These are phyloP conservation scores for Elongisporangium prolatum DNA, from an alignment of 352 stramenopile genomes.

Conservation along the genomic window DNA sequence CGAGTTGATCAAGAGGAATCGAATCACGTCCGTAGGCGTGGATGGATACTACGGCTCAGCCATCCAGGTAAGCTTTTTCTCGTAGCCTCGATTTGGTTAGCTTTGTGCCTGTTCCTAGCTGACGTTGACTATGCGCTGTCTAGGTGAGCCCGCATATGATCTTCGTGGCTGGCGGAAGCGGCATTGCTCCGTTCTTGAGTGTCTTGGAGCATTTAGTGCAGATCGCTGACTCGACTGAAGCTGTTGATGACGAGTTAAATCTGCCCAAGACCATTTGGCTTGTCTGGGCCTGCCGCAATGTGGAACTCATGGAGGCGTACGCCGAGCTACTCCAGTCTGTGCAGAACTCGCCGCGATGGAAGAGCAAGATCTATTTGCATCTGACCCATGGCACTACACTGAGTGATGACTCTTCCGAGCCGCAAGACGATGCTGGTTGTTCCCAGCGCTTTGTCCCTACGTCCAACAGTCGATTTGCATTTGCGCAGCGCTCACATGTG, in stretches of 20 bases:
- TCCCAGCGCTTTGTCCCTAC: constrained; percentile 30
- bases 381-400: constrained; percentile 17
- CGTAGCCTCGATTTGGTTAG: background rate
- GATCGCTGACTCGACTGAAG: constrained; percentile 16
- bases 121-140: background rate
- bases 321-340: constrained; percentile 39
- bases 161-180: constrained; percentile 61
- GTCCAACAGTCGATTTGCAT: constrained; percentile 21
- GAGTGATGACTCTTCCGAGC: constrained; percentile 8
- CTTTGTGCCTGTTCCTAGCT: background rate
- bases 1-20: constrained; percentile 33
- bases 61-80: constrained; percentile 23
- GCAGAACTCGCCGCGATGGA: constrained; percentile 33
- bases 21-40: constrained; percentile 38
- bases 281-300: constrained; percentile 46
- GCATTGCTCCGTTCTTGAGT: constrained; percentile 72
- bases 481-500: constrained; percentile 27
- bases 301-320: constrained; percentile 37
- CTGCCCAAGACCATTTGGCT: constrained; percentile 44
- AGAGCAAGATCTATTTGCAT: constrained; percentile 48
- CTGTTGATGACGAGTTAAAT: constrained; percentile 10
- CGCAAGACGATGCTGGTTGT: constrained; percentile 18
- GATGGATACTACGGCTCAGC: constrained; percentile 70
- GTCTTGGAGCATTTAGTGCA: constrained; percentile 48
- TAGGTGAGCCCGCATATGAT: constrained; percentile 47